phyloP scores from a whole-genome alignment of 352 stramenopile species.

The Globisporangium lucens region DNA sequence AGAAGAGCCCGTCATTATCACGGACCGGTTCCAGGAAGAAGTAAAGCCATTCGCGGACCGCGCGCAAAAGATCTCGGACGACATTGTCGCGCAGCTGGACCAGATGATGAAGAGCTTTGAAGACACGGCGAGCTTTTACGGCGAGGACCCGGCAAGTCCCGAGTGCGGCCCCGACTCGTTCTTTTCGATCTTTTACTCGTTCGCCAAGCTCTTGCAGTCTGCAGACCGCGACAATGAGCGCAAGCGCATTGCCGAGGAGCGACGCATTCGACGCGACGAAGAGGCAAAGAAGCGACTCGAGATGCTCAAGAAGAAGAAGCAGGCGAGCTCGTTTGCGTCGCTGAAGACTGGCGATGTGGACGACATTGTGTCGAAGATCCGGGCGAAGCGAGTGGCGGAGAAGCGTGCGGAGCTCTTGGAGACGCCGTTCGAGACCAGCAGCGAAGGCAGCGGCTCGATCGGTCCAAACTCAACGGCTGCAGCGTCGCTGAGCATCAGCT shows the following conservation, averaged over 20 bases:
- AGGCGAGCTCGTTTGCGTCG: constrained; percentile 57
- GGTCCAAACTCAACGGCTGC: background rate
- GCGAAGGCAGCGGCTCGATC: background rate
- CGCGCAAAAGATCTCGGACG: constrained; percentile 56
- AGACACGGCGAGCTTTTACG: constrained; percentile 65
- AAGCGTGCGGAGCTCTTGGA: constrained; percentile 63
- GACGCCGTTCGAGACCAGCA: constrained; percentile 16
- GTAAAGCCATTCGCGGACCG: constrained; percentile 72
- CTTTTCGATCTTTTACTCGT: constrained; percentile 86
- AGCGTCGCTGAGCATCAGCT: constrained; percentile 2
- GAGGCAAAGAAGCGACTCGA: constrained; percentile 80
- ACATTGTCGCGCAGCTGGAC: constrained; percentile 52
- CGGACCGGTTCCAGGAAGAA: constrained; percentile 73
- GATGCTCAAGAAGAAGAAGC: constrained; percentile 79
- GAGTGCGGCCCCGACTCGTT: constrained; percentile 74
- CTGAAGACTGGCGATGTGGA: constrained; percentile 81
- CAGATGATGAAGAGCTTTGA: constrained; percentile 65
- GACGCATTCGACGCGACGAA: constrained; percentile 65
- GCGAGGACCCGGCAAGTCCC: constrained; percentile 67
- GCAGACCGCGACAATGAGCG: constrained; percentile 83
- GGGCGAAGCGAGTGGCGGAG: constrained; percentile 71
- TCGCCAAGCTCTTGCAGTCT: constrained; percentile 76
- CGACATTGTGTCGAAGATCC: constrained; percentile 83
- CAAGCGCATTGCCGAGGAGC: constrained; percentile 79
- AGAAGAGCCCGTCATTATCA: constrained; percentile 34